Percentiles rank a stretch among this genome's conserved stretches.
These are phyloP conservation scores for Hemisphaericaspora subhashii DNA, from an alignment of 1,139 yeast species.

Conservation along the genomic window DNA sequence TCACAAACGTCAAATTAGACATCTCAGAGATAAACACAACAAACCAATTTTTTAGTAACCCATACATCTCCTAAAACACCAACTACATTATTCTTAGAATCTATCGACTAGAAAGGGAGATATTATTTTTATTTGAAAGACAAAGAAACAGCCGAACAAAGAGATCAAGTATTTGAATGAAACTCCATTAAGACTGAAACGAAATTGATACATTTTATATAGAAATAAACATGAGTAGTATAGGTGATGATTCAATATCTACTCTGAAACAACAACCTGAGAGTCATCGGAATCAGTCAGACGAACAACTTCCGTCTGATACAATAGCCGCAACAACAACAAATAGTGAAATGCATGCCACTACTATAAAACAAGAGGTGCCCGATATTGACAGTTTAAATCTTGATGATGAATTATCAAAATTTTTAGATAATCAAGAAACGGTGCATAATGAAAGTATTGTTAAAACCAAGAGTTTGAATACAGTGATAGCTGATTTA, in stretches of 20 bases:
- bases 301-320: neutral
- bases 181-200: neutral
- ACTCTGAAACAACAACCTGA: conserved; percentile 3
- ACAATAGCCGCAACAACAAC: conserved; percentile 1
- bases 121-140: neutral
- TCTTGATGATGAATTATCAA: conserved; percentile 30
- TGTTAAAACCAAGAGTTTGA: neutral
- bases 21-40: too few relatives aligned
- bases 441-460: neutral
- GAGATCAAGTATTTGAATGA: neutral
- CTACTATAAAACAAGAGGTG: neutral
- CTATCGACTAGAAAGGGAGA: neutral
- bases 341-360: neutral
- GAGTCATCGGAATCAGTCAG: neutral
- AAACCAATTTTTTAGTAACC: too few relatives aligned
- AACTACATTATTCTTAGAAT: neutral
- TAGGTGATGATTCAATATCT: conserved; percentile 11
- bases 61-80: neutral
- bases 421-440: conserved; percentile 10
- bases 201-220: neutral
- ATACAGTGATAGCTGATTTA: neutral
- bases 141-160: neutral
- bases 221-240: conserved; percentile 11
- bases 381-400: conserved; percentile 31
- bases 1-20: too few relatives aligned